A percentile compares a stretch with the other conserved stretches of the same genome.
phyloP scores from a whole-genome alignment of 169 alveolate genomes.

The Plasmodium gonderi region DNA sequence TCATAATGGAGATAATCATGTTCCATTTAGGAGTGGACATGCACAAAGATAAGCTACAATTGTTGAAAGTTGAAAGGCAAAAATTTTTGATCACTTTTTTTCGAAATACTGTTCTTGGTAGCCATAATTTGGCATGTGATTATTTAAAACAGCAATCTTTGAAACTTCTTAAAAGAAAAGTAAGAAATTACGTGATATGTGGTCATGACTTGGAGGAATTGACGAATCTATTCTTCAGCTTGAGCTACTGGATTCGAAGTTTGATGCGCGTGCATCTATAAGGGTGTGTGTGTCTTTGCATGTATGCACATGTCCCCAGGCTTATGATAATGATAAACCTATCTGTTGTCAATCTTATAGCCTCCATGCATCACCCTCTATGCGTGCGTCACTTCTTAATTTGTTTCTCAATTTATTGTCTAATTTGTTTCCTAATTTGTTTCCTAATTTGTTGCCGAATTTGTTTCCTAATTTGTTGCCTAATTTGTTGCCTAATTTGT shows the following conservation, averaged over 20 bases:
- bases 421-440: no score
- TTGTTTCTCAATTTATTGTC: no score
- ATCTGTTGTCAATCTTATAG: no score
- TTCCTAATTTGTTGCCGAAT: no score
- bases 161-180: not conserved
- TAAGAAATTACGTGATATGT: not conserved
- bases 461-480: no score
- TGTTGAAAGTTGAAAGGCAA: not conserved
- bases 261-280: not conserved
- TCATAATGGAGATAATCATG: not conserved
- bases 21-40: not conserved
- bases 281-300: no score
- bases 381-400: no score
- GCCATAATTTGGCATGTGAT: not conserved
- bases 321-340: no score
- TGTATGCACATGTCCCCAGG: no score
- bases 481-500: no score
- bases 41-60: not conserved
- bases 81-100: constrained; percentile 10
- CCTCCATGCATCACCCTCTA: no score
- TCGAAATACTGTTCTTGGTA: not conserved
- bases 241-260: not conserved
- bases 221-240: not conserved
- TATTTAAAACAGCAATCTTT: constrained; percentile 16
- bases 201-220: not conserved